Evolutionary conservation across 129 eudicot species (phyloP), one percentile per base, ranked within the genome.

Genomic region (Centrapalus pauciflorus): DNA sequence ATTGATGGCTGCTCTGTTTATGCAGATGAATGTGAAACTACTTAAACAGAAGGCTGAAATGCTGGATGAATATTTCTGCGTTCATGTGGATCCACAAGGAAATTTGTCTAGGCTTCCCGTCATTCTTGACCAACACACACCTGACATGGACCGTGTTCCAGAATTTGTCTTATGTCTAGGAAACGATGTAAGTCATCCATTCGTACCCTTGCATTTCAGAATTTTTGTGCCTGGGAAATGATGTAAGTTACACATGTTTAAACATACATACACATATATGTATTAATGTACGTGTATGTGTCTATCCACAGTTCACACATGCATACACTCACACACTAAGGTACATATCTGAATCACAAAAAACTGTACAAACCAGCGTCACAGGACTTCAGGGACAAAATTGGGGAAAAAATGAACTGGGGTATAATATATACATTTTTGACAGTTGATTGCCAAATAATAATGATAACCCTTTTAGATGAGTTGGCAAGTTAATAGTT

Each of bases 141-240:
- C 99, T 67, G 99, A 93, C 71, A 86, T 93, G 99, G 99, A 93
- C 45, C 92, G 92, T 55, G 86, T 86, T 60, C 99, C 99, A 6
- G 99, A 93, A 61, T 84, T 93, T 78, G 80, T 75, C 66, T 82
- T 93, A 25, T 88, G 90, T 76, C 70, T 87, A 74, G 90, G 90
- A n/a, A n/a, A n/a, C n/a, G n/a, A n/a, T n/a, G n/a, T n/a, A n/a
- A n/a, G n/a, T n/a, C n/a, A n/a, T n/a, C n/a, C n/a, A n/a, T n/a
- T n/a, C n/a, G n/a, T n/a, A n/a, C n/a, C n/a, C n/a, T n/a, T n/a
- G n/a, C n/a, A n/a, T n/a, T n/a, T n/a, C n/a, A n/a, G n/a, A n/a
- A n/a, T n/a, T 74, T 54, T 80, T 87, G 32, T 84, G 85, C 64
- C 71, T 93, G 77, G 96, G 96, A 55, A 93, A 93, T 75, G 99